Percentiles rank a stretch among this genome's conserved stretches.
Conservation (phyloP, 2,329 filamentous ascomycete species). For the Phialemoniopsis sp. region DNA sequence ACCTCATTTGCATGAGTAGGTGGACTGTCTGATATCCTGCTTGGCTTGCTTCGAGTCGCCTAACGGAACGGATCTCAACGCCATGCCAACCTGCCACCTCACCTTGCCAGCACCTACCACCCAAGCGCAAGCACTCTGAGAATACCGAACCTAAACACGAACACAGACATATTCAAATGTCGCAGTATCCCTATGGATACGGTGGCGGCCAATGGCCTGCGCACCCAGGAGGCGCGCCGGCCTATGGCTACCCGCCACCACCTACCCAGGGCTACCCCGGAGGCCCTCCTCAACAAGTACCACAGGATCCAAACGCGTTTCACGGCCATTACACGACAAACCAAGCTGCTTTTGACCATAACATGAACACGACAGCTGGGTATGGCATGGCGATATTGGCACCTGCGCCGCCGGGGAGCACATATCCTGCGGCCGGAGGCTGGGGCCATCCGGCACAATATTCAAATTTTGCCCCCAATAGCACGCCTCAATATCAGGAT, state of each 20-base stretch:
- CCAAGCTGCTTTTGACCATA: conserved; percentile 31
- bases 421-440: background rate
- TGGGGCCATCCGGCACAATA: conserved; percentile 7
- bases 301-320: conserved; percentile 8
- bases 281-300: background rate
- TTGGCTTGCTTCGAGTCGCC: too few relatives aligned
- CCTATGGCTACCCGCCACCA: conserved; percentile 9
- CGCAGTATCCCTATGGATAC: conserved; percentile 31
- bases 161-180: conserved; percentile 21
- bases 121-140: too few relatives aligned
- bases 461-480: too few relatives aligned
- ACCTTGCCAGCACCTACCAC: too few relatives aligned
- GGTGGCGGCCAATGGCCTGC: conserved; percentile 13
- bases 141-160: too few relatives aligned
- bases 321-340: conserved; percentile 18
- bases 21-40: too few relatives aligned
- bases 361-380: conserved; percentile 30
- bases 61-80: too few relatives aligned
- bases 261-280: conserved; percentile 7
- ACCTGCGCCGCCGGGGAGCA: too few relatives aligned
- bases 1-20: too few relatives aligned
- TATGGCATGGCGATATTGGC: background rate
- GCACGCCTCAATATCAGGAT: too few relatives aligned
- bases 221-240: conserved; percentile 6
- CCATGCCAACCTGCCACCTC: too few relatives aligned